Evolutionary conservation across 768 basidiomycete genomes (phyloP).

Genomic region (Pleurotus tuber-regium): DNA sequence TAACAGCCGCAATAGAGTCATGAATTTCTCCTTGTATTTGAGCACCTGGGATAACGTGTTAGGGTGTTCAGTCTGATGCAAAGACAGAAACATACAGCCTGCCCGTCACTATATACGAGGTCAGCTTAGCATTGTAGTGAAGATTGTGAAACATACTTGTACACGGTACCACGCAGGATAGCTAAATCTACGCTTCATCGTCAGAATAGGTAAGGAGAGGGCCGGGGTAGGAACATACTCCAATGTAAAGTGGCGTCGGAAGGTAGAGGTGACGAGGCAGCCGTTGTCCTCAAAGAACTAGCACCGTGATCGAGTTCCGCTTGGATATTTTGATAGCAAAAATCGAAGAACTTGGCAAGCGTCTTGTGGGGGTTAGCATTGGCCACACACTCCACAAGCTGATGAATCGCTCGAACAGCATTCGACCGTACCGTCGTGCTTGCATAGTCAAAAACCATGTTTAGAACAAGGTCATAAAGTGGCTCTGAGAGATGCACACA

Average conservation of each 20-base stretch:
- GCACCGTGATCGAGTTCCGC: conserved; percentile 85
- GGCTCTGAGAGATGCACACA: conserved; percentile 72
- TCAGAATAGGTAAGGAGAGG: neutral
- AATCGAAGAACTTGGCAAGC: conserved; percentile 72
- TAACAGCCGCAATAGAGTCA: conserved; percentile 59
- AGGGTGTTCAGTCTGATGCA: conserved; percentile 1
- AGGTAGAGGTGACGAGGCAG: conserved; percentile 62
- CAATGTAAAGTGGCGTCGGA: conserved; percentile 87
- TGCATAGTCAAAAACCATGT: conserved; percentile 82
- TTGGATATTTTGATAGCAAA: conserved; percentile 68
- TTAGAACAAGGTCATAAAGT: conserved; percentile 76
- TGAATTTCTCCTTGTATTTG: conserved; percentile 57
- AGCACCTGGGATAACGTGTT: conserved; percentile 45
- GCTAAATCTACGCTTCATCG: conserved; percentile 53
- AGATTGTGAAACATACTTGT: conserved; percentile 50
- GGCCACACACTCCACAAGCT: conserved; percentile 82
- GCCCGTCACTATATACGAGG: conserved; percentile 46
- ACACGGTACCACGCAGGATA: conserved; percentile 75
- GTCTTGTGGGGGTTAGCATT: conserved; percentile 78
- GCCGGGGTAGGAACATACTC: conserved; percentile 43
- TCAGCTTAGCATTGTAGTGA: neutral
- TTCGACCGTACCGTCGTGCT: conserved; percentile 81
- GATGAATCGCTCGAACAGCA: conserved; percentile 83
- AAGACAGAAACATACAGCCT: conserved; percentile 42
- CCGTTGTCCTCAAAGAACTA: conserved; percentile 69